These are phyloP conservation scores for Blastocladiella emersonii DNA, from an alignment of 371 early-diverging fungal genomes.

Conservation along the genomic window DNA sequence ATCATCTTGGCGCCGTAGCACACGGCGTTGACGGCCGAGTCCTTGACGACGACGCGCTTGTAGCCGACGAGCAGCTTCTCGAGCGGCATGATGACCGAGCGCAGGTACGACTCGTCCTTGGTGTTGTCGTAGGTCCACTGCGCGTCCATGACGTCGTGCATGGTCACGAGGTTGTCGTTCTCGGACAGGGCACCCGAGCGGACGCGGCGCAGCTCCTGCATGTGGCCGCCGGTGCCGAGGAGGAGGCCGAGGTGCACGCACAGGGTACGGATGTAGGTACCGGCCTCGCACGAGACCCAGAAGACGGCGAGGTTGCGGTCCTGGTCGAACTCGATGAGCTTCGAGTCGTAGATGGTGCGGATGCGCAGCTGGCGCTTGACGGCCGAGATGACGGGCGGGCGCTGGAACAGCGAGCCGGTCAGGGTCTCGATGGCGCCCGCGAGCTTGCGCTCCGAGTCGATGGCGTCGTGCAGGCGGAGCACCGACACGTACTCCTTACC, in stretches of 20 bases:
- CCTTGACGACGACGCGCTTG: constrained; percentile 98
- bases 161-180: constrained; percentile 90
- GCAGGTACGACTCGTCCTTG: constrained; percentile 87
- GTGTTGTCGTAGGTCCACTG: constrained; percentile 95
- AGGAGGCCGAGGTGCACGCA: constrained; percentile 98
- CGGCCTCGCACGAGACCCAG: constrained; percentile 98
- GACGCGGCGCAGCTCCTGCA: constrained; percentile 99
- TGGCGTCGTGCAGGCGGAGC: constrained; percentile 85
- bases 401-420: constrained; percentile 97
- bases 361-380: constrained; percentile 99
- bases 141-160: constrained; percentile 99
- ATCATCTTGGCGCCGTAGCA: constrained; percentile 99
- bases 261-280: constrained; percentile 98
- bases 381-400: constrained; percentile 99
- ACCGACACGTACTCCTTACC: constrained; percentile 98
- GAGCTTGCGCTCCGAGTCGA: constrained; percentile 77
- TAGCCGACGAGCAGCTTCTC: constrained; percentile 90
- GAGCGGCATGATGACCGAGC: constrained; percentile 91
- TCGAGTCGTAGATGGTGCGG: constrained; percentile 94
- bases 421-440: constrained; percentile 75
- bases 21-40: constrained; percentile 96
- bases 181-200: constrained; percentile 91
- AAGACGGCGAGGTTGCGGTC: constrained; percentile 92
- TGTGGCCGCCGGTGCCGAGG: constrained; percentile 95
- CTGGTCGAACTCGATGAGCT: constrained; percentile 93